These are phyloP conservation scores for Ustilago hordei DNA, from an alignment of 1,284 basidiomycete genomes.

Conservation along the genomic window DNA sequence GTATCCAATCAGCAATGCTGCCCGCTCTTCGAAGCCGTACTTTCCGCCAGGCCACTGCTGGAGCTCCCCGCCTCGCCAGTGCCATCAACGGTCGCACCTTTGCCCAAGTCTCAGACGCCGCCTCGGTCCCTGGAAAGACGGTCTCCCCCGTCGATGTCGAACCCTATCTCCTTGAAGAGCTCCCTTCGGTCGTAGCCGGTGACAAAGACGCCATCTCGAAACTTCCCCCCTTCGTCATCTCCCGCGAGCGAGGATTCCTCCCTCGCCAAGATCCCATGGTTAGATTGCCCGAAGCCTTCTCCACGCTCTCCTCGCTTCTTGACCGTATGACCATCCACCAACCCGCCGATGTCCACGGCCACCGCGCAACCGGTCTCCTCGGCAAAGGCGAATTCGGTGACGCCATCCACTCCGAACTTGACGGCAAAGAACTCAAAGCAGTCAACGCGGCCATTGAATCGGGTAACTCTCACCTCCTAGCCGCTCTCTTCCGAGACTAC, in stretches of 20 bases:
- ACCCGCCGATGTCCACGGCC: slow-evolving; percentile 45
- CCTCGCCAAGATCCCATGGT: slow-evolving; percentile 59
- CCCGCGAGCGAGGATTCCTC: slow-evolving; percentile 55
- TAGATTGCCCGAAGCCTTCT: slow-evolving; percentile 51
- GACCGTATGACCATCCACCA: slow-evolving; percentile 66
- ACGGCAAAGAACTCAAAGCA: slow-evolving; percentile 39
- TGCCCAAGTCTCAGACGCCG: slow-evolving; percentile 47
- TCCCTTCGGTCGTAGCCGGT: slow-evolving; percentile 17
- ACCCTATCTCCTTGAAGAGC: slow-evolving; percentile 60
- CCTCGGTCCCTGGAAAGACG: slow-evolving; percentile 14
- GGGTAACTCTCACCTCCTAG: slow-evolving; percentile 54
- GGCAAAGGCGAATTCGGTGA: slow-evolving; percentile 62
- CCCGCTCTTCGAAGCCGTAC: slow-evolving; percentile 37
- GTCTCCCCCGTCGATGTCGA: slow-evolving; percentile 29
- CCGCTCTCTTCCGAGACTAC: slow-evolving; percentile 67
- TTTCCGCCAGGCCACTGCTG: slow-evolving; percentile 19
- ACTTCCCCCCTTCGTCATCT: slow-evolving; percentile 57
- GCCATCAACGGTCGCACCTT: slow-evolving; percentile 24
- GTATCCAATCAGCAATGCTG: slow-evolving; percentile 18
- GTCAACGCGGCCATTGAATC: slow-evolving; percentile 49
- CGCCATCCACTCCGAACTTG: slow-evolving; percentile 59
- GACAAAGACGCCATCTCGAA: slow-evolving; percentile 48
- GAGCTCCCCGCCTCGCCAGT: not conserved
- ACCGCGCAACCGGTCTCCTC: slow-evolving; percentile 59
- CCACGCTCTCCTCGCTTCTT: slow-evolving; percentile 54